A percentile compares a stretch with the other conserved stretches of the same genome.
These are phyloP conservation scores for Penicillium flavigenum DNA, from an alignment of 495 filamentous ascomycete genomes.

Conservation along the genomic window DNA sequence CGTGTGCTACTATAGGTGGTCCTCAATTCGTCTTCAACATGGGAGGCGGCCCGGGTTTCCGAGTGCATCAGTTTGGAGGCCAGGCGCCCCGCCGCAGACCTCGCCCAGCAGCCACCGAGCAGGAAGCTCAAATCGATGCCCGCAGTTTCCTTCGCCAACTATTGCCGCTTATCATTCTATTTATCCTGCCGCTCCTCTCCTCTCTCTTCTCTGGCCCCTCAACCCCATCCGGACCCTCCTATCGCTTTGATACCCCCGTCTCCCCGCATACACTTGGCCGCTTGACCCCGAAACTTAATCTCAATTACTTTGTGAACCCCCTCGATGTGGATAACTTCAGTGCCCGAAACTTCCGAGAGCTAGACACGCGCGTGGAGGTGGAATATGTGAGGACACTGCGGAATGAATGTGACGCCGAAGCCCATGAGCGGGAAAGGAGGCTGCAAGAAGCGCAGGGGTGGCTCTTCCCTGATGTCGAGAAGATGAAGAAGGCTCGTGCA, in stretches of 20 bases:
- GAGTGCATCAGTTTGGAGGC: conserved; percentile 86
- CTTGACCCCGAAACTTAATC: conserved; percentile 64
- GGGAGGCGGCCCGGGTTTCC: conserved; percentile 75
- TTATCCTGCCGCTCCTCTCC: conserved; percentile 82
- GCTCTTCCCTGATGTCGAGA: conserved; percentile 77
- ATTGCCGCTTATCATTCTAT: conserved; percentile 82
- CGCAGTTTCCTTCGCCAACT: conserved; percentile 58
- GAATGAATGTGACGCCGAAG: conserved; percentile 71
- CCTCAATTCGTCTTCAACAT: conserved; percentile 91
- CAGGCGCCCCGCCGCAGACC: conserved; percentile 65
- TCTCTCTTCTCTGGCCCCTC: conserved; percentile 69
- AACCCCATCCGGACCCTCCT: conserved; percentile 59
- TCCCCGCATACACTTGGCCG: conserved; percentile 71
- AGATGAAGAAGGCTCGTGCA: conserved; percentile 64
- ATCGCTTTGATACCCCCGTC: conserved; percentile 65
- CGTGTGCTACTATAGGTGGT: conserved; percentile 46
- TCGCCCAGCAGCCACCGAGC: conserved; percentile 56
- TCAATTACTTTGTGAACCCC: conserved; percentile 85
- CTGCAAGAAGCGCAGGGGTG: conserved; percentile 82
- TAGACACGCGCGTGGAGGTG: conserved; percentile 76
- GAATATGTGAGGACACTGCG: conserved; percentile 65
- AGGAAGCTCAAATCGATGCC: conserved; percentile 49
- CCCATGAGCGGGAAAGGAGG: conserved; percentile 58
- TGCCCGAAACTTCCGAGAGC: conserved; percentile 60
- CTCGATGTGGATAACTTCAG: conserved; percentile 68